Conservation (phyloP, 2,329 filamentous ascomycete species). For the Emydomyces testavorans region DNA sequence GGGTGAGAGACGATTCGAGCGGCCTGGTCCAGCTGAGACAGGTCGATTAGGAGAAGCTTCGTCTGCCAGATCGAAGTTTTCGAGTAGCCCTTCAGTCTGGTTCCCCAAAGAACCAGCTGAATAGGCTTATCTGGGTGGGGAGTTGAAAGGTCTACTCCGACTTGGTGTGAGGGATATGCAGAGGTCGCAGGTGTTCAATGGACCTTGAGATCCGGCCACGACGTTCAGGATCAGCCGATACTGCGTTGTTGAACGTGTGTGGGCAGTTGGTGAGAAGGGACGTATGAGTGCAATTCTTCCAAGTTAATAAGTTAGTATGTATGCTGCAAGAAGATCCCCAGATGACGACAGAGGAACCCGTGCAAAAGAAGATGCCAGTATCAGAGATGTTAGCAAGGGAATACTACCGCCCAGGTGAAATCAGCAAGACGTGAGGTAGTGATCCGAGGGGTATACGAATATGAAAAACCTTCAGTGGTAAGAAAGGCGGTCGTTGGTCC, state of each 20-base stretch:
- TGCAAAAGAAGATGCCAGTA: neutral
- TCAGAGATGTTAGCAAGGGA: neutral
- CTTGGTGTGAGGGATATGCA: neutral
- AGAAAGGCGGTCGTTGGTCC: neutral
- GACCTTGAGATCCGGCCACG: neutral
- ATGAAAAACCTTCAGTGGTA: neutral
- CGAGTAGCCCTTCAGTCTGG: constrained; percentile 34
- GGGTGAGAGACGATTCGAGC: constrained; percentile 49
- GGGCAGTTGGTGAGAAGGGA: neutral
- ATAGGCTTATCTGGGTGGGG: constrained; percentile 24
- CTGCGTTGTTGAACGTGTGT: neutral
- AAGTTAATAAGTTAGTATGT: neutral
- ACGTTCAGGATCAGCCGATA: neutral
- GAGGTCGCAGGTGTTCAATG: neutral
- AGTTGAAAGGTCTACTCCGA: neutral
- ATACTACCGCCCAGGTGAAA: neutral
- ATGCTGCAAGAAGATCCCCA: neutral
- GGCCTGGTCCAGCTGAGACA: constrained; percentile 57
- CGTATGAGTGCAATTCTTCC: neutral
- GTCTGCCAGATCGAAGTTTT: constrained; percentile 61
- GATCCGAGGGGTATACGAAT: neutral
- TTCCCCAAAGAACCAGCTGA: constrained; percentile 37
- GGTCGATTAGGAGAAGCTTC: constrained; percentile 45
- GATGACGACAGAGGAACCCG: constrained; percentile 7
- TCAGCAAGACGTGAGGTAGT: neutral